Base-by-base conservation (phyloP, 2,329 filamentous ascomycete species). In the Aspergillus chevalieri region DNA sequence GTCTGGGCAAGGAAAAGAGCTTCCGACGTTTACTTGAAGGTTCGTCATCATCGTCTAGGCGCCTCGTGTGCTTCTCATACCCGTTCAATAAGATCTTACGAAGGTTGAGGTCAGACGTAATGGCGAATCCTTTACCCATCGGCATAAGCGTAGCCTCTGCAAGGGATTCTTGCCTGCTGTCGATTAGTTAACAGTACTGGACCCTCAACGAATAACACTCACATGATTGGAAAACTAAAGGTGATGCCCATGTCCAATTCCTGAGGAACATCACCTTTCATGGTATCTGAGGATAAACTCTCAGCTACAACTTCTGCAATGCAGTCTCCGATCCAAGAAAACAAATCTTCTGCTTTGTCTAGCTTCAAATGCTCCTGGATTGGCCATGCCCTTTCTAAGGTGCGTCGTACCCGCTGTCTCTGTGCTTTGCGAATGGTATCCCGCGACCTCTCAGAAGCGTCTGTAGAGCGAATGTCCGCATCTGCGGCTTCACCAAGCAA, bases 321-420 rank as follows among this genome's bases (percentile, higher is more conserved):
- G 60, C 85, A 87, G 58, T 80, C 75, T 22, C 87, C 88, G 56
- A 93, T 88, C 87, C 87, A 93, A n/a, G 78, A 70, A 65, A 93
- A 93, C 2, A 92, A 73, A 50, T 84, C 82, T 49, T 89, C 83
- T 1, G 85, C 82, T 54, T 90, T 84, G 57, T 89, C 82, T 65
- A 72, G 78, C 57, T 79, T 79, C 60, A 79, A 52, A 61, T 79
- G 77, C 46, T 79, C 76, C 21, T 71, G 76, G 52, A 79, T 79
- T 3, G 76, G 75, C 77, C 77, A 79, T 52, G 71, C 70, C 55
- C 67, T 74, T 53, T 78, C 77, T 52, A 79, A 61, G 1, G 74
- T 77, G 30, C 73, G 63, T 51, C 63, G 65, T 44, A 74, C 69
- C 12, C 70, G 69, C 49, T 76, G 81, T 65, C 58, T 64, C 57